Conservation (phyloP, 495 filamentous ascomycete species). For the Penicillium macrosclerotiorum region DNA sequence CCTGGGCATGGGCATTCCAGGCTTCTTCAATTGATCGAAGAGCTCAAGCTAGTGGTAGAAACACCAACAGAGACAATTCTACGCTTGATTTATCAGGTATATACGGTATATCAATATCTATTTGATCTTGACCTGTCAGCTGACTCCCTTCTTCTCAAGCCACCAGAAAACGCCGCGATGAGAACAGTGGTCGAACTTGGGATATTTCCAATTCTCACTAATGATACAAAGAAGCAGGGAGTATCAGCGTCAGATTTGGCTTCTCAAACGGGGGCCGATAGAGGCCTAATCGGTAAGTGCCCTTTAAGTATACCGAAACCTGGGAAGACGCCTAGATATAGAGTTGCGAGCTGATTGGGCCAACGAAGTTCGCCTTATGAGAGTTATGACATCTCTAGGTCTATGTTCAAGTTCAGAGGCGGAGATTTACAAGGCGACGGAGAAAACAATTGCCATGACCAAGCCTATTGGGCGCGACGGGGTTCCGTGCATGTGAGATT, state of each 20-base stretch:
- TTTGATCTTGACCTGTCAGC: too few relatives aligned
- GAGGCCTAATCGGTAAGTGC: slow-evolving; percentile 29
- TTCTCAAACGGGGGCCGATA: slow-evolving; percentile 26
- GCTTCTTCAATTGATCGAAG: too few relatives aligned
- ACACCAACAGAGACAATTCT: too few relatives aligned
- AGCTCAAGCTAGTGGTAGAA: too few relatives aligned
- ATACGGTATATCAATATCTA: too few relatives aligned
- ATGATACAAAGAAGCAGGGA: slow-evolving; percentile 13
- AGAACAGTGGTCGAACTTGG: slow-evolving; percentile 33
- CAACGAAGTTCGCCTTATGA: slow-evolving; percentile 38
- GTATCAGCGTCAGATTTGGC: slow-evolving; percentile 30
- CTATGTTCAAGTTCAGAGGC: slow-evolving; percentile 23
- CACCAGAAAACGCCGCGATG: slow-evolving; percentile 41
- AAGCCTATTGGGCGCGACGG: slow-evolving; percentile 38
- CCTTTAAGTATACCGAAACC: too few relatives aligned
- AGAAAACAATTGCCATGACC: slow-evolving; percentile 31
- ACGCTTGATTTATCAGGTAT: too few relatives aligned
- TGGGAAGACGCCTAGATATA: too few relatives aligned
- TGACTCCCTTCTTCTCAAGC: too few relatives aligned
- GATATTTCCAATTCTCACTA: slow-evolving; percentile 32
- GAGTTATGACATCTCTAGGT: slow-evolving; percentile 35
- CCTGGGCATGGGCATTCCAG: too few relatives aligned
- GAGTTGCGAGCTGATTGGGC: background rate
- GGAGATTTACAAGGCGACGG: slow-evolving; percentile 30
- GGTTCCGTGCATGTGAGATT: slow-evolving; percentile 41